Conservation (phyloP, 2,329 filamentous ascomycete species). For the Penicillium sp. region DNA sequence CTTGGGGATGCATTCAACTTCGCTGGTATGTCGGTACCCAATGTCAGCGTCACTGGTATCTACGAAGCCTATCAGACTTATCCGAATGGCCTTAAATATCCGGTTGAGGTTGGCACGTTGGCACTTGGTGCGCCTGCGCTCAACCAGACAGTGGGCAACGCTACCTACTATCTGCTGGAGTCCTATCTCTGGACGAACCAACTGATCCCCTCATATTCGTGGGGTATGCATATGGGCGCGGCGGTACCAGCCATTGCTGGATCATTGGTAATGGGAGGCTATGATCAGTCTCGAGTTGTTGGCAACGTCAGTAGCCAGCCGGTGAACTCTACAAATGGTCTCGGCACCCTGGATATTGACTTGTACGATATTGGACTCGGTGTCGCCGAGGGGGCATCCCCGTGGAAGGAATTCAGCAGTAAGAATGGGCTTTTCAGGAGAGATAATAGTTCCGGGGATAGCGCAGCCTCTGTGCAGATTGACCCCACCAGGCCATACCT, state of each 20-base stretch:
- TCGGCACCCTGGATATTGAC: conserved; percentile 14
- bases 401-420: conserved; percentile 33
- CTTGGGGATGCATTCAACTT: conserved; percentile 11
- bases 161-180: neutral
- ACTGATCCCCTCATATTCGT: conserved; percentile 41
- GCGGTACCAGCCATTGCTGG: conserved; percentile 31
- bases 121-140: conserved; percentile 15
- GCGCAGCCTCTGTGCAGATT: conserved; percentile 23
- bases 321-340: conserved; percentile 12
- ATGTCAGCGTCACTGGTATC: conserved; percentile 18
- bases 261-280: conserved; percentile 44
- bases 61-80: conserved; percentile 22
- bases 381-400: conserved; percentile 42
- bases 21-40: conserved; percentile 8
- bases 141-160: neutral
- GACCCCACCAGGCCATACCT: conserved; percentile 41
- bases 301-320: conserved; percentile 24
- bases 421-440: conserved; percentile 22
- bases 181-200: conserved; percentile 7
- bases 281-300: conserved; percentile 43
- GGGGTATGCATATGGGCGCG: conserved; percentile 46
- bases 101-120: conserved; percentile 19
- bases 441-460: neutral
- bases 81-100: conserved; percentile 18
- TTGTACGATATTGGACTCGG: conserved; percentile 45